These are phyloP conservation scores for Dentipellis fragilis DNA, from an alignment of 768 basidiomycete species.

Conservation along the genomic window DNA sequence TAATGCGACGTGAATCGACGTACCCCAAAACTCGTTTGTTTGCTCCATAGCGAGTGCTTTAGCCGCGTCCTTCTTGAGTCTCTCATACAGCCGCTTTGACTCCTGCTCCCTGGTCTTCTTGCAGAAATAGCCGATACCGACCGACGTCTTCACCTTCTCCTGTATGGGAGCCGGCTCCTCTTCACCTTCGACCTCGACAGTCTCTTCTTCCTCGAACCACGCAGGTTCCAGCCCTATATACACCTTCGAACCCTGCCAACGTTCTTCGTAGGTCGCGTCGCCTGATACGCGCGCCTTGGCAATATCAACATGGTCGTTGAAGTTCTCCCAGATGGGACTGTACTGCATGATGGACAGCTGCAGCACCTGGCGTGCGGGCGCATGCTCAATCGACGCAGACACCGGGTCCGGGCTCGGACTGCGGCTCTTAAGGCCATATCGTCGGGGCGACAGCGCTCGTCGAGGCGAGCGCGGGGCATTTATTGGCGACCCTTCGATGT, in stretches of 20 bases:
- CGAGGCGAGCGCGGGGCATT: neutral
- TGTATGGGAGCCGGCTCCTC: neutral
- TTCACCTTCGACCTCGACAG: neutral
- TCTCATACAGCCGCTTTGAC: neutral
- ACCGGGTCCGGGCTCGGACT: neutral
- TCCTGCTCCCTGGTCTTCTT: neutral
- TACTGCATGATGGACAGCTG: slow-evolving; percentile 9
- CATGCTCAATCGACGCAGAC: neutral
- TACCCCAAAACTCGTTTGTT: slow-evolving; percentile 6
- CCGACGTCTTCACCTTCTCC: neutral
- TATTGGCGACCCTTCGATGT: neutral
- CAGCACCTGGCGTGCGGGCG: slow-evolving; percentile 3
- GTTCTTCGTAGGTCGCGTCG: neutral
- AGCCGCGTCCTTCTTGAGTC: slow-evolving; percentile 1
- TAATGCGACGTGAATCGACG: neutral
- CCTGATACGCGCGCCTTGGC: neutral
- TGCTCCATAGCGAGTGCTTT: slow-evolving; percentile 8
- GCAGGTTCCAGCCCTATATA: slow-evolving; percentile 10
- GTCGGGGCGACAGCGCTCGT: neutral
- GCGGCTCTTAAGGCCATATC: no score
- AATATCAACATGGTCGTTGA: neutral
- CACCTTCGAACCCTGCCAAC: slow-evolving; percentile 10
- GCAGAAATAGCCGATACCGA: neutral
- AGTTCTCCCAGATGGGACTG: slow-evolving; percentile 2
- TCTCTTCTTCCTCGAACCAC: neutral